Evolutionary conservation across 192 early-diverging fungal species (phyloP).

Genomic region (Pilobolus umbonatus): DNA sequence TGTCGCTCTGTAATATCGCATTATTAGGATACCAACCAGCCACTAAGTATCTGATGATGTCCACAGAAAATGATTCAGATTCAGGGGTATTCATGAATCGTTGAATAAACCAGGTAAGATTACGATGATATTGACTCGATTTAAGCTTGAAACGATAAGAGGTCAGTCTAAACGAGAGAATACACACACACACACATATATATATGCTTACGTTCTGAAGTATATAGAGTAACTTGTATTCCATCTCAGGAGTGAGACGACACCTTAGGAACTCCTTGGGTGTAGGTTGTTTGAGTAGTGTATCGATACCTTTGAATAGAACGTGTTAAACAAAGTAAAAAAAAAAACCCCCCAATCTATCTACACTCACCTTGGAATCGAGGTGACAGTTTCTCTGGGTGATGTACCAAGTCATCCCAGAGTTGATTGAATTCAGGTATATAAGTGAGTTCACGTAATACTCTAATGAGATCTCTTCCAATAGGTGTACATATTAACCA

Average conservation of each 20-base stretch:
- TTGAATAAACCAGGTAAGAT: slow-evolving; percentile 63
- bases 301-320: slow-evolving; percentile 36
- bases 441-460: slow-evolving; percentile 55
- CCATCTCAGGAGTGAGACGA: slow-evolving; percentile 66
- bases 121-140: slow-evolving; percentile 43
- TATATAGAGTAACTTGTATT: slow-evolving; percentile 58
- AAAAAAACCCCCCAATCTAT: neutral
- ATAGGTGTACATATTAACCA: slow-evolving; percentile 50
- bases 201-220: slow-evolving; percentile 47
- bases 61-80: slow-evolving; percentile 54
- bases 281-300: slow-evolving; percentile 56
- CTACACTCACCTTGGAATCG: slow-evolving; percentile 39
- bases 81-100: slow-evolving; percentile 54
- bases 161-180: neutral
- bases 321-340: neutral
- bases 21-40: slow-evolving; percentile 72
- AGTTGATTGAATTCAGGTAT: slow-evolving; percentile 51
- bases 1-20: slow-evolving; percentile 57
- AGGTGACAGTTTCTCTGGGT: slow-evolving; percentile 50
- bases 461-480: slow-evolving; percentile 63
- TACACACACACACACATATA: neutral
- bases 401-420: slow-evolving; percentile 52
- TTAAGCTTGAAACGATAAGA: slow-evolving; percentile 33
- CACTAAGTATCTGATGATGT: slow-evolving; percentile 72
- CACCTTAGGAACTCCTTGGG: slow-evolving; percentile 53